Evolutionary conservation across 2,329 filamentous ascomycete species (phyloP), one percentile per base, ranked within the genome.

Genomic region (Ophiobolus disseminans): DNA sequence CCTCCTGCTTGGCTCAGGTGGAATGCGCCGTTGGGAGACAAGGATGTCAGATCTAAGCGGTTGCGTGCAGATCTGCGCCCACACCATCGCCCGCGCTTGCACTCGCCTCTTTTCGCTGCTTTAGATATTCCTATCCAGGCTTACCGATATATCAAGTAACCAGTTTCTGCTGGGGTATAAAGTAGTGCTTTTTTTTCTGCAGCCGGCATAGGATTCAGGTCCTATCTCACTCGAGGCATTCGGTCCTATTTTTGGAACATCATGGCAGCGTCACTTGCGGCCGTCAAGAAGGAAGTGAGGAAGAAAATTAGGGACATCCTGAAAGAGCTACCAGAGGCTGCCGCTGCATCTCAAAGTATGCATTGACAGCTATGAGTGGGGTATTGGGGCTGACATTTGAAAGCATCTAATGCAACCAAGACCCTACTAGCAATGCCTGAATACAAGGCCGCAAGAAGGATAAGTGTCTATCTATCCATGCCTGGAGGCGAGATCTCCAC

Each of bases 401-500:
- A 70, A 94, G 90, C 90, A 62, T 75, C 78, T 40, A 77, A 76
- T 58, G 85, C 90, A 17, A 87, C 86, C 57, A 80, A 84, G 44
- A 77, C 81, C 5, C 75, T 97, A 28, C 77, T 87, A 35, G 78
- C 80, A 9, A 83, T 92, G 62, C 80, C 83, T 40, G 88, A 91
- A 45, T 99, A 96, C 70, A 77, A 84, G 55, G 79, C 86, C 45
- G 92, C 94, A 32, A 82, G 79, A 51, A 82, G 85, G 43, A 84
- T 99, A 65, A 91, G 90, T 61, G 81, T 99, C 47, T 99, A 96
- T 70, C 80, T 99, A 13, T 94, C 93, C 9, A 99, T 99, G 94
- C 91, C 92, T 1, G 77, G 80, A 8, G 88, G 87, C 19, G 94
- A 99, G 76, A 83, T 96, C 20, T 90, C 91, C 60, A 99, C 94